phyloP scores from a whole-genome alignment of 1,284 basidiomycete genomes.

The Phaffia rhodozyma region DNA sequence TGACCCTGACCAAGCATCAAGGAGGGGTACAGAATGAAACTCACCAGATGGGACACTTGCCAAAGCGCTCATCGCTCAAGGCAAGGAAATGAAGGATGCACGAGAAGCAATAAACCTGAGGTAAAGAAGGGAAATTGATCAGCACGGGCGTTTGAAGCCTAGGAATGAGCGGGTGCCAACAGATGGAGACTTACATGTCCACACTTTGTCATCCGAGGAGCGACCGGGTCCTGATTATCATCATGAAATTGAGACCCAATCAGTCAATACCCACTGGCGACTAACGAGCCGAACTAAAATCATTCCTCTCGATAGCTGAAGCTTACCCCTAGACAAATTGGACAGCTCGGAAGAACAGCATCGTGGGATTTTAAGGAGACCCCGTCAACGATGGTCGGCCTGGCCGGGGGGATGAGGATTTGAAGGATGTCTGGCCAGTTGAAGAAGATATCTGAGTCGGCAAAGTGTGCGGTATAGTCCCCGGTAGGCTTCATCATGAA shows the following conservation, averaged over 20 bases:
- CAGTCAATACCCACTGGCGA: background rate
- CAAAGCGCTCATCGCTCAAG: constrained; percentile 68
- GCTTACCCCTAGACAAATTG: constrained; percentile 65
- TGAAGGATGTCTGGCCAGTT: constrained; percentile 96
- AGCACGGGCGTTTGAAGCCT: background rate
- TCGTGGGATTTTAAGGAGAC: background rate
- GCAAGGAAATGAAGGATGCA: constrained; percentile 87
- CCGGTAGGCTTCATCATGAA: constrained; percentile 85
- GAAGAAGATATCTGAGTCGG: constrained; percentile 87
- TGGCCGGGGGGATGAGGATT: constrained; percentile 59
- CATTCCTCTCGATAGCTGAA: background rate
- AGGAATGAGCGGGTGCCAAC: constrained; percentile 19
- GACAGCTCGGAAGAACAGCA: constrained; percentile 59
- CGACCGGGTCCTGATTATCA: constrained; percentile 48
- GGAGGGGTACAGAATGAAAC: background rate
- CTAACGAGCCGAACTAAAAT: background rate
- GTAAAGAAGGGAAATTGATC: background rate
- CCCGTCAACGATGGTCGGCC: background rate
- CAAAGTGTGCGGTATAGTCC: constrained; percentile 88
- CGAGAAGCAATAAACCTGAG: constrained; percentile 75
- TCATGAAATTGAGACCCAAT: constrained; percentile 34
- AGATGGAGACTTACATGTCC: constrained; percentile 62
- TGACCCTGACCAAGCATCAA: too few species aligned
- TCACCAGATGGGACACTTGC: constrained; percentile 79
- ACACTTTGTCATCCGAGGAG: constrained; percentile 93